Conservation (phyloP, 2,329 filamentous ascomycete species). For the Aaosphaeria arxii region DNA sequence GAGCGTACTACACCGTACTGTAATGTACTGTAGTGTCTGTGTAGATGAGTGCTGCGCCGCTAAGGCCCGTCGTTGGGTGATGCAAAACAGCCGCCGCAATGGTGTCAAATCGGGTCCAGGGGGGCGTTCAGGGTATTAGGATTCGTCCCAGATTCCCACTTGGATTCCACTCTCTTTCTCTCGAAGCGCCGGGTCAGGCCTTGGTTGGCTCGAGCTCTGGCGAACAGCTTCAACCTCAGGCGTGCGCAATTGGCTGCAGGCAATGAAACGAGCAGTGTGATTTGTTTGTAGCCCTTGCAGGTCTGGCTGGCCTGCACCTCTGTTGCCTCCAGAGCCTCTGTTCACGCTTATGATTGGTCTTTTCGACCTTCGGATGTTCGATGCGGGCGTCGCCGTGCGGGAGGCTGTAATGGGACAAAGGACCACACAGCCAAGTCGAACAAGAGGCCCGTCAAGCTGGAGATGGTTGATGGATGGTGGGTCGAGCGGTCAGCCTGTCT, state of each 20-base stretch:
- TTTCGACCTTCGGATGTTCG: slow-evolving; percentile 16
- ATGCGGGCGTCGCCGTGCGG: slow-evolving; percentile 22
- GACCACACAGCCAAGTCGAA: slow-evolving; percentile 10
- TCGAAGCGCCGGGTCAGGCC: slow-evolving; percentile 27
- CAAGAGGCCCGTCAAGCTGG: slow-evolving; percentile 10
- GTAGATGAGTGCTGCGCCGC: no score
- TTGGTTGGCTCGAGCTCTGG: slow-evolving; percentile 7
- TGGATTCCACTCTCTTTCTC: not conserved
- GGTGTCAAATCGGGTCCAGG: not conserved
- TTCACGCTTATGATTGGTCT: slow-evolving; percentile 24
- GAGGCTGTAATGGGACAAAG: slow-evolving; percentile 16
- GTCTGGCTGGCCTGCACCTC: slow-evolving; percentile 30
- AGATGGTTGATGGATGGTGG: slow-evolving; percentile 12
- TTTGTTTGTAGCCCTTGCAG: slow-evolving; percentile 36
- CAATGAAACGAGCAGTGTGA: slow-evolving; percentile 35
- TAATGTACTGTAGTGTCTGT: no score
- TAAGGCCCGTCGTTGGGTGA: not conserved
- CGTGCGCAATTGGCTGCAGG: slow-evolving; percentile 18
- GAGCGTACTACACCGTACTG: no score
- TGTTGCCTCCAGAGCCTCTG: slow-evolving; percentile 9
- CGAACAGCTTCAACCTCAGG: slow-evolving; percentile 11
- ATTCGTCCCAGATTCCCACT: no score
- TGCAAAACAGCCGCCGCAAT: slow-evolving; percentile 1
- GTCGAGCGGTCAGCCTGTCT: slow-evolving; percentile 20
- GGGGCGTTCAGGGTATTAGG: no score